Evolutionary conservation across 768 basidiomycete genomes (phyloP), one percentile per base, ranked within the genome.

Genomic region (Boletus reticulatus): DNA sequence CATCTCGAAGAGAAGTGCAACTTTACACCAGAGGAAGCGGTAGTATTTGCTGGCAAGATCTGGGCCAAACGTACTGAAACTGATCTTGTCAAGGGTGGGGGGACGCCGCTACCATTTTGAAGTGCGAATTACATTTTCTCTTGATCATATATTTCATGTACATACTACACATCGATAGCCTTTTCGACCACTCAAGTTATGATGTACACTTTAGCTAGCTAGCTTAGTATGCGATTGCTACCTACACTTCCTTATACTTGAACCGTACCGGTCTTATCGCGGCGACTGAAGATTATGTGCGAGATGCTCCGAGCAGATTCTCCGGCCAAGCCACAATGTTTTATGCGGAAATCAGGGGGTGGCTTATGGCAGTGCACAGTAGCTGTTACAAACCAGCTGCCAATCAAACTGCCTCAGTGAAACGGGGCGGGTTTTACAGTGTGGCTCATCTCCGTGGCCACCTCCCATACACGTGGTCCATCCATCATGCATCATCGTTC

Each of bases 1-100:
- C 43, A 54, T 36, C 60, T 67, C 24, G 50, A 62, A 34, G 46
- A 50, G 6, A 56, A 22, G 31, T 69, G 67, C 41, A 50, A 36
- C 0, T 57, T 67, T 38, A 2, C 39, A 9, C 50, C 20, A 6
- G 41, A 27, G 36, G 67, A 62, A 5, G 67, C 67, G 17, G 32
- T 48, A 11, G 7, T 16, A 4, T 27, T 67, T 46, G 67, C 64
- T 13, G 29, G 42, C 8, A 50, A 47, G 22, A 67, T 67, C 27
- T 68, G 53, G 66, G 58, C 48, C 4, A 50, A 41, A 20, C 61
- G 63, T 22, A 47, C 19, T 29, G 58, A 58, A 6, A 27, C 48
- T 20, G 50, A 54, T 1, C 11, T 49, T 20, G 63, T 55, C n/a
- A 67, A 63, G 42, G 45, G 9, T 22, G 22, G 6, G 53, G 34